These are phyloP conservation scores for Litchi chinensis DNA, from an alignment of 345 rosid genomes.

Conservation along the genomic window DNA sequence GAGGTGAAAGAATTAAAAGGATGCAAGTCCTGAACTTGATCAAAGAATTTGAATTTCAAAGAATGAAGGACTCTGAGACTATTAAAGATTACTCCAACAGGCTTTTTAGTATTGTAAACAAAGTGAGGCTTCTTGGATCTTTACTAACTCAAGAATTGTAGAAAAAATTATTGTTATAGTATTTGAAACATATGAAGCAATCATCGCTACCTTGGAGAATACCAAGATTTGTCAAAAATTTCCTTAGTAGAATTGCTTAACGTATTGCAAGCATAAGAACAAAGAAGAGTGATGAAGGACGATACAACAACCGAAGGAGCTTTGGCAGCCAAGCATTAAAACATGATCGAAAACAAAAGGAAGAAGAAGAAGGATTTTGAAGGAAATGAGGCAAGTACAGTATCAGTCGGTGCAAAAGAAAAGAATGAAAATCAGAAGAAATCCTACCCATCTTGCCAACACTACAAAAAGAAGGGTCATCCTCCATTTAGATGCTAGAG, in stretches of 20 bases:
- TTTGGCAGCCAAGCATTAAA: neutral
- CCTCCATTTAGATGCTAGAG: no score
- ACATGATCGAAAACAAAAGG: neutral
- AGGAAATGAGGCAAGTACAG: no score
- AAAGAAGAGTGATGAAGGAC: neutral
- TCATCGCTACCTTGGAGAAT: neutral
- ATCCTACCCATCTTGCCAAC: neutral
- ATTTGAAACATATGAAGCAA: neutral
- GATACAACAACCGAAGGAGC: neutral
- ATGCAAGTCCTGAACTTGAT: no score
- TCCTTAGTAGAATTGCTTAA: neutral
- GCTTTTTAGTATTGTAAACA: neutral
- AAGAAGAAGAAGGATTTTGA: neutral
- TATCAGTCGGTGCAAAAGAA: no score
- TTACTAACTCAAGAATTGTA: neutral
- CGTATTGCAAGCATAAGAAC: neutral
- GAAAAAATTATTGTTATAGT: neutral
- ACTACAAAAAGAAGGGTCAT: neutral
- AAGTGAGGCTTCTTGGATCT: neutral
- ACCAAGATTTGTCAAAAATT: neutral
- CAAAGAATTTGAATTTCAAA: no score
- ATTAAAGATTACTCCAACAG: no score
- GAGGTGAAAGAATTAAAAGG: no score
- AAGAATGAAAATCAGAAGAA: no score
- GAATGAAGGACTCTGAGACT: no score